Conservation (phyloP, 1,284 basidiomycete species). For the Fomes fomentarius region DNA sequence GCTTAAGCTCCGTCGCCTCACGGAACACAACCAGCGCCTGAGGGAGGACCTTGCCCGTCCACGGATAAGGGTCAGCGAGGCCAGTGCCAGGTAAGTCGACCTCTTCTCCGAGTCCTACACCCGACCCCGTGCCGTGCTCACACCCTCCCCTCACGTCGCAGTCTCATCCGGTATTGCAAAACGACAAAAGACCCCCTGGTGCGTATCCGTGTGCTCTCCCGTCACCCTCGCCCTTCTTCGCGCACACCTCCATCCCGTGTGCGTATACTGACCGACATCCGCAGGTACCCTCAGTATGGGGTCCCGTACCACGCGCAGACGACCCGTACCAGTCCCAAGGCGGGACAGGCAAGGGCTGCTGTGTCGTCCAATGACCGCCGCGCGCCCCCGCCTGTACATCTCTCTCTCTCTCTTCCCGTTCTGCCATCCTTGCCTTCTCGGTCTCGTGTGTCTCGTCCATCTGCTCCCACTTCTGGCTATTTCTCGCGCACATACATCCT, state of each 20-base stretch:
- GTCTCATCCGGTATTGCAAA: conserved; percentile 79
- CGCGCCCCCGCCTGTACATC: conserved; percentile 7
- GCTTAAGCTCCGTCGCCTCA: conserved; percentile 90
- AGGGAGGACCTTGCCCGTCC: conserved; percentile 90
- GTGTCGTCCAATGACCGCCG: conserved; percentile 46
- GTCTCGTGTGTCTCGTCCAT: conserved; percentile 11
- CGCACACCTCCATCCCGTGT: background rate
- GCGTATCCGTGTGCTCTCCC: conserved; percentile 46
- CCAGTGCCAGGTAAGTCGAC: conserved; percentile 76
- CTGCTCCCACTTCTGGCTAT: conserved; percentile 17
- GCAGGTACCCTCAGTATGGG: conserved; percentile 92
- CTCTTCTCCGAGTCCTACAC: background rate
- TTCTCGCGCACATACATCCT: conserved; percentile 7
- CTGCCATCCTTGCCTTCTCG: conserved; percentile 4
- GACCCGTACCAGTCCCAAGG: conserved; percentile 86
- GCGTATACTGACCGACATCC: conserved; percentile 36
- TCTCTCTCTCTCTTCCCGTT: too few relatives aligned
- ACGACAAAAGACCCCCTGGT: conserved; percentile 32
- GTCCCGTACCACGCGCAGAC: conserved; percentile 85
- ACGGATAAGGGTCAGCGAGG: conserved; percentile 88
- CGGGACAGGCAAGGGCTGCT: conserved; percentile 60
- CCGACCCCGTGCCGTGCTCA: background rate
- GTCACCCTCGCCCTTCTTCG: conserved; percentile 9
- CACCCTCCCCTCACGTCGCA: conserved; percentile 34
- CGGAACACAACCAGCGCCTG: conserved; percentile 92